phyloP scores from a whole-genome alignment of 371 early-diverging fungal genomes.

The Mortierella sp. region DNA sequence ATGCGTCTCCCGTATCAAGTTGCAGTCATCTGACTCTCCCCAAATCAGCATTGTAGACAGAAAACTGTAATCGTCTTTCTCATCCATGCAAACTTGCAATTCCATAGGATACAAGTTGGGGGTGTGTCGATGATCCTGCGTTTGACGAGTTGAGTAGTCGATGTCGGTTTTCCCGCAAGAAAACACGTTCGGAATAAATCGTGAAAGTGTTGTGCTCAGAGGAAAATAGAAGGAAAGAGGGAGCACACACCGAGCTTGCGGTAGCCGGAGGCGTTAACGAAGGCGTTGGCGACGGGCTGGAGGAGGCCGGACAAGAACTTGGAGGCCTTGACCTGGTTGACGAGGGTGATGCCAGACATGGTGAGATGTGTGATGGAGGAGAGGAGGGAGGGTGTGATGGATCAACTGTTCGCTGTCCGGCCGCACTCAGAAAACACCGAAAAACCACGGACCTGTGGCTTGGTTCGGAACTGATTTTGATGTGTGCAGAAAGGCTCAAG shows the following conservation, averaged over 20 bases:
- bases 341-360: conserved; percentile 60
- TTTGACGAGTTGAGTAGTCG: neutral
- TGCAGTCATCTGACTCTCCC: neutral
- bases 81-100: neutral
- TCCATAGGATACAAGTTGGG: neutral
- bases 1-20: neutral
- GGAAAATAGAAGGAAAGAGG: neutral
- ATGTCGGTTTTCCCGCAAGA: neutral
- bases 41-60: neutral
- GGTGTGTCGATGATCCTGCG: neutral
- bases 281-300: conserved; percentile 79
- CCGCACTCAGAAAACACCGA: conserved; percentile 16
- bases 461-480: conserved; percentile 11
- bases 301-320: conserved; percentile 75
- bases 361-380: conserved; percentile 24
- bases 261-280: conserved; percentile 85
- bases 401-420: neutral
- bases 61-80: neutral
- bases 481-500: neutral
- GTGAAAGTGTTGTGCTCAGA: conserved; percentile 2
- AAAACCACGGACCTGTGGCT: conserved; percentile 17
- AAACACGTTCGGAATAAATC: conserved; percentile 29
- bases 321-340: conserved; percentile 71
- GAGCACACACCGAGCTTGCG: conserved; percentile 79
- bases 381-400: conserved; percentile 10